Evolutionary conservation across 1,284 basidiomycete species (phyloP).

Genomic region (Pholiota adiposa): DNA sequence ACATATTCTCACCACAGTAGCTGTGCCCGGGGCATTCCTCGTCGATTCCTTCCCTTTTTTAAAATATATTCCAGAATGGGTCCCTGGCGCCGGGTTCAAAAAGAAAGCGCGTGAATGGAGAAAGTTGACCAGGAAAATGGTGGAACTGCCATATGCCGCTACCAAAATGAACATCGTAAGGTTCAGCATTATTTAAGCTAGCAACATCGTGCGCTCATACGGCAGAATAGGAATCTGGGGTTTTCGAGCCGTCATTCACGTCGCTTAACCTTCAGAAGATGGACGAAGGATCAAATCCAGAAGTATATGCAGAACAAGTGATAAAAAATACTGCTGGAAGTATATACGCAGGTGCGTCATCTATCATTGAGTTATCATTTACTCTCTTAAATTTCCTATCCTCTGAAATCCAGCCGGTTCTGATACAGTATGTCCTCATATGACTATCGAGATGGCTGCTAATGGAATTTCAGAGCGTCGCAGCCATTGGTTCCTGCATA

Average conservation of each 20-base stretch:
- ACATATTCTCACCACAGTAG: constrained; percentile 15
- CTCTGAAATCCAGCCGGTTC: no score
- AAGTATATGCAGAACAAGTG: constrained; percentile 19
- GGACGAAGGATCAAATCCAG: constrained; percentile 15
- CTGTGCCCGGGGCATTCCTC: constrained; percentile 28
- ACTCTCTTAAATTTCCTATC: no score
- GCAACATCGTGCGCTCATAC: not conserved
- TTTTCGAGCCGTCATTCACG: constrained; percentile 15
- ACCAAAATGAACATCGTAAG: constrained; percentile 22
- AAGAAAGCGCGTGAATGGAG: constrained; percentile 14
- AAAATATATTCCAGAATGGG: constrained; percentile 23
- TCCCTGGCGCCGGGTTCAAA: constrained; percentile 25
- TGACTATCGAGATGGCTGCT: no score
- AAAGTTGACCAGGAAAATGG: constrained; percentile 18
- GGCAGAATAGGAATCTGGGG: constrained; percentile 10
- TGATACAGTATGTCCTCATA: no score
- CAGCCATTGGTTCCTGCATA: constrained; percentile 26
- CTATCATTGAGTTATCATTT: no score
- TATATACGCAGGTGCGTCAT: no score
- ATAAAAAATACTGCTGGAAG: constrained; percentile 13
- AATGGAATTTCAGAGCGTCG: constrained; percentile 24
- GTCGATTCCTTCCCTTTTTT: constrained; percentile 29
- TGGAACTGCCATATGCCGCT: constrained; percentile 24
- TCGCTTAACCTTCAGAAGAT: constrained; percentile 16
- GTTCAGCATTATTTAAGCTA: not conserved